These are phyloP conservation scores for Blakeslea trispora DNA, from an alignment of 371 early-diverging fungal species.

Conservation along the genomic window DNA sequence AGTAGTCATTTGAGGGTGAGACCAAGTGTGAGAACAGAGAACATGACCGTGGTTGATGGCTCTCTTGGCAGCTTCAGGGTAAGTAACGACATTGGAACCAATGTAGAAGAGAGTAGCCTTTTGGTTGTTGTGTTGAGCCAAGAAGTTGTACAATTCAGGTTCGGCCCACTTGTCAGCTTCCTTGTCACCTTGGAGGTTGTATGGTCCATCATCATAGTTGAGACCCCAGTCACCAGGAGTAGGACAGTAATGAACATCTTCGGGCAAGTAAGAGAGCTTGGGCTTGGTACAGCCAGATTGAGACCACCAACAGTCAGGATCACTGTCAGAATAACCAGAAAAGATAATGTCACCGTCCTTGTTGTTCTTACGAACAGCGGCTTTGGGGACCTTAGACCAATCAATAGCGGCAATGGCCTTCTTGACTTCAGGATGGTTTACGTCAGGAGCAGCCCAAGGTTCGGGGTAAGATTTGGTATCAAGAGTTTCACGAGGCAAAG, in stretches of 20 bases:
- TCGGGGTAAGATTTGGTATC: slow-evolving; percentile 36
- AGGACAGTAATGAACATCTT: slow-evolving; percentile 49
- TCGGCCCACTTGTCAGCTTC: slow-evolving; percentile 35
- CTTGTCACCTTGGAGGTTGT: slow-evolving; percentile 33
- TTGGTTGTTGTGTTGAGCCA: slow-evolving; percentile 40
- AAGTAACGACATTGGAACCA: slow-evolving; percentile 49
- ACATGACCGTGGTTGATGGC: slow-evolving; percentile 50
- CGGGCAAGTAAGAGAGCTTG: slow-evolving; percentile 42
- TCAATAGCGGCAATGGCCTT: slow-evolving; percentile 45
- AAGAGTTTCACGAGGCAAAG: slow-evolving; percentile 26
- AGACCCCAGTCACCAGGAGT: slow-evolving; percentile 53
- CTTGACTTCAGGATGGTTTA: slow-evolving; percentile 36
- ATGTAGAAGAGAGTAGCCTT: slow-evolving; percentile 44
- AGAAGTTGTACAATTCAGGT: slow-evolving; percentile 52
- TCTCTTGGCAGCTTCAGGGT: slow-evolving; percentile 48
- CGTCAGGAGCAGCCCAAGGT: slow-evolving; percentile 38
- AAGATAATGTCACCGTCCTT: slow-evolving; percentile 22
- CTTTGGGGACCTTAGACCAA: slow-evolving; percentile 49
- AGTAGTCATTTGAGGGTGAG: slow-evolving; percentile 60
- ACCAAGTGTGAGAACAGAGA: slow-evolving; percentile 61
- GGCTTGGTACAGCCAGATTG: slow-evolving; percentile 45
- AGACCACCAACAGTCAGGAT: slow-evolving; percentile 55
- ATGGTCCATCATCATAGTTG: slow-evolving; percentile 54
- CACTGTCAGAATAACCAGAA: slow-evolving; percentile 32
- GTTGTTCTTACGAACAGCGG: slow-evolving; percentile 27